Percentiles rank a stretch among this genome's conserved stretches.
Conservation (phyloP, 1,284 basidiomycete species). For the Ustilago lituana region DNA sequence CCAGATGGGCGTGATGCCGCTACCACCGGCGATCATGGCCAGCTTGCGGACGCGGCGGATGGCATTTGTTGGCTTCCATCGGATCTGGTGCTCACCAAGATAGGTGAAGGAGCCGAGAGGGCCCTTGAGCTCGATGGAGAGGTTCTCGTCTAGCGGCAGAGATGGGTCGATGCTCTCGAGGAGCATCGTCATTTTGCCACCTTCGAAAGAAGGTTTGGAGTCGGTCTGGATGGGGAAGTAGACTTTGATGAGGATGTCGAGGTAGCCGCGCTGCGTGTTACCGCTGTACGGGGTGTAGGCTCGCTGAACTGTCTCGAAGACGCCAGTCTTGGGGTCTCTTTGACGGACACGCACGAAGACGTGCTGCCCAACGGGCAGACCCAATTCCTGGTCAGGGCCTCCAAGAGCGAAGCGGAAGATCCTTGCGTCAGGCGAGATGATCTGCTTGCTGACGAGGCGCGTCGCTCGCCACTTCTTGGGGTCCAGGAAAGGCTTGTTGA, state of each 20-base stretch:
- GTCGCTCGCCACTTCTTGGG: slow-evolving; percentile 73
- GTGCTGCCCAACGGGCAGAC: slow-evolving; percentile 76
- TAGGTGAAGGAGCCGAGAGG: slow-evolving; percentile 75
- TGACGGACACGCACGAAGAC: slow-evolving; percentile 68
- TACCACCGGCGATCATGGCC: slow-evolving; percentile 75
- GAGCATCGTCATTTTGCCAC: slow-evolving; percentile 74
- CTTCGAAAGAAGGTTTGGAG: slow-evolving; percentile 48
- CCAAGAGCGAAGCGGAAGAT: slow-evolving; percentile 73
- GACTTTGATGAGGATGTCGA: slow-evolving; percentile 72
- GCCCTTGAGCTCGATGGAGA: slow-evolving; percentile 72
- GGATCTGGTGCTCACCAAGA: slow-evolving; percentile 70
- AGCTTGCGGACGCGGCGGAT: slow-evolving; percentile 69
- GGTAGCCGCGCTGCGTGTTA: slow-evolving; percentile 70
- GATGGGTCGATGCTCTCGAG: slow-evolving; percentile 70
- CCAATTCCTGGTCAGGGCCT: slow-evolving; percentile 70
- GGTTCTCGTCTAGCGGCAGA: slow-evolving; percentile 65
- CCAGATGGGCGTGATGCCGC: slow-evolving; percentile 74
- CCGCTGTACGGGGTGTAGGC: slow-evolving; percentile 75
- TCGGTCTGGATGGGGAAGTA: slow-evolving; percentile 70
- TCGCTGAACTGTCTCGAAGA: slow-evolving; percentile 72
- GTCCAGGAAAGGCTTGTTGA: slow-evolving; percentile 70
- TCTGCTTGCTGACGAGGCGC: slow-evolving; percentile 69
- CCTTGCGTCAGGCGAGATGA: slow-evolving; percentile 72
- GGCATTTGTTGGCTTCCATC: slow-evolving; percentile 68
- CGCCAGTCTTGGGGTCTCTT: slow-evolving; percentile 67